Evolutionary conservation across 176 grass and related monocot species (phyloP).

Genomic region (Avena sativa): DNA sequence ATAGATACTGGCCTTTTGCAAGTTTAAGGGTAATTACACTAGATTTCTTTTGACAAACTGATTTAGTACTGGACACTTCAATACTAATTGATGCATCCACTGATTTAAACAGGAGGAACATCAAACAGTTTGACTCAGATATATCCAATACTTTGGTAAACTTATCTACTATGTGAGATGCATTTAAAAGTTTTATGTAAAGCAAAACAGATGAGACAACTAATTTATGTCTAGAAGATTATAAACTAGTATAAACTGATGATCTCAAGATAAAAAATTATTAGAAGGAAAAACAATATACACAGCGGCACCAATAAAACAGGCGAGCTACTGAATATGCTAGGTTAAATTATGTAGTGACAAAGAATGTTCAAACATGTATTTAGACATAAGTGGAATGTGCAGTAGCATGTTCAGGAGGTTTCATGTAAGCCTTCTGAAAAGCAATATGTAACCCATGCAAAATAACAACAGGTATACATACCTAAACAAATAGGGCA

Average conservation of each 20-base stretch:
- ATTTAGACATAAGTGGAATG: constrained; percentile 11
- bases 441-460: background rate
- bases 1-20: no score
- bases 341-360: constrained; percentile 25
- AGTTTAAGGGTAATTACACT: no score
- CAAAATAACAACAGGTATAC: constrained; percentile 3
- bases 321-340: background rate
- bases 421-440: constrained; percentile 25
- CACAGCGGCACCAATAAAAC: background rate
- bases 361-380: background rate
- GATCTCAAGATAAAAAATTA: background rate
- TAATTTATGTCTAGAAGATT: constrained; percentile 4
- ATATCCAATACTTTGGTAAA: background rate
- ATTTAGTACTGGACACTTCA: no score
- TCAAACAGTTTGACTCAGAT: background rate
- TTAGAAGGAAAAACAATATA: background rate
- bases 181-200: background rate
- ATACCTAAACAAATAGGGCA: constrained; percentile 84
- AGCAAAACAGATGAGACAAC: constrained; percentile 6
- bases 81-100: no score
- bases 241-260: constrained; percentile 18
- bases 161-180: constrained; percentile 23
- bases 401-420: constrained; percentile 22
- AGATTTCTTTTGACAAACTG: no score
- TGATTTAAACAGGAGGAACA: background rate